Conservation (phyloP, 106 monocot genomes). For the Hemerocallis citrina region DNA sequence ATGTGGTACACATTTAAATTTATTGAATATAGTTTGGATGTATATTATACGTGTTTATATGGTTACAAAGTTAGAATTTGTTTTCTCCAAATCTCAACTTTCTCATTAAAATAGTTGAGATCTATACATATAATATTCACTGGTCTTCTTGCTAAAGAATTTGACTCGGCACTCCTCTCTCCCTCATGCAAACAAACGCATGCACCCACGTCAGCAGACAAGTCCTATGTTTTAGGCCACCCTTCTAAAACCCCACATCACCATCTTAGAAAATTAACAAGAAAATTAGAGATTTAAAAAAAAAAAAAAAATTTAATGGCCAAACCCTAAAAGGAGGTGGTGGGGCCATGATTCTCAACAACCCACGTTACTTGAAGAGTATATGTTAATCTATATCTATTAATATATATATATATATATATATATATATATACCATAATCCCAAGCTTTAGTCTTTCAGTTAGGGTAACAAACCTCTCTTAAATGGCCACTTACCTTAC, state of each 20-base stretch:
- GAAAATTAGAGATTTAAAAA: no score
- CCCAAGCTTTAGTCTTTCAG: not conserved
- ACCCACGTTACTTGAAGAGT: not conserved
- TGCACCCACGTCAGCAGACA: not conserved
- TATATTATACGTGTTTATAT: no score
- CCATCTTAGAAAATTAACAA: not conserved
- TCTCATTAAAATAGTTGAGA: no score
- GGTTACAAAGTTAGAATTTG: no score
- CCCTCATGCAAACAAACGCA: not conserved
- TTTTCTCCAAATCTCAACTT: no score
- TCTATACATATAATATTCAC: no score
- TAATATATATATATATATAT: no score
- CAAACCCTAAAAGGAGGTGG: not conserved
- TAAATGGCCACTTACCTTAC: constrained; percentile 1
- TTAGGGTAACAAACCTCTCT: constrained; percentile 7
- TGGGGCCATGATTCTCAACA: not conserved
- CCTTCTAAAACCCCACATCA: not conserved
- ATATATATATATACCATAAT: not conserved
- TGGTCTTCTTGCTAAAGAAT: not conserved
- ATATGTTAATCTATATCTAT: not conserved
- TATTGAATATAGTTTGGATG: no score
- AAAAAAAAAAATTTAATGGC: not conserved
- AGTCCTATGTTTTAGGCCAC: constrained; percentile 1
- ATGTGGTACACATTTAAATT: no score
- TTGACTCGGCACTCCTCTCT: not conserved